Evolutionary conservation across 225 moss, liverwort and hornwort genomes (phyloP), one percentile per base, ranked within the genome.

Genomic region (Sphagnum contortum): DNA sequence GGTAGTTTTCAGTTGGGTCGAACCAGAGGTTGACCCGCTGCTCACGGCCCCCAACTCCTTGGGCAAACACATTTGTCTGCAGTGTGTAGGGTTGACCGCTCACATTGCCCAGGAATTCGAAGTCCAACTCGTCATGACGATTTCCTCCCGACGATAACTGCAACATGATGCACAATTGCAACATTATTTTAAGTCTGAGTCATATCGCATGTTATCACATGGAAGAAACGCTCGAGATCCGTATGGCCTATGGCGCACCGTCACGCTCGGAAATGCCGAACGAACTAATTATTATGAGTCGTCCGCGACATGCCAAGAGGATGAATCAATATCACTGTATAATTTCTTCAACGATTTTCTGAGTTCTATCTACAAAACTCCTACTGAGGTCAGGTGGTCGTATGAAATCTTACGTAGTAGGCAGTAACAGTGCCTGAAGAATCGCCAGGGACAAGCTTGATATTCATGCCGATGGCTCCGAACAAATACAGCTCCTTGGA

Each of bases 341-440:
- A 29, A 29, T 29, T 29, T 29, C 29, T 29, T 29, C 29, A 29
- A 29, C 29, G 29, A 29, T 29, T 29, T 29, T 29, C 29, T 29
- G 29, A 29, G 29, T 29, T 29, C 29, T 29, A 29, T 29, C 29
- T 29, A 1, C 29, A 29, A 29, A 29, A 29, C 29, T 29, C 29
- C 0, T 29, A 29, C 29, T 29, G 29, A 29, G 29, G 1, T 29
- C 29, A 29, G 29, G 29, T 29, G 29, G 29, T 29, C 29, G 29
- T 29, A 29, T 29, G 65, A 59, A 59, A 50, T 57, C 79, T 79
- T 76, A 83, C 83, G 44, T 83, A 83, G 69, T 79, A 83, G 52
- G 83, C 83, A 60, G 83, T 83, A 47, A 83, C 83, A 45, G 83
- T 83, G 71, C 83, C 83, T 48, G 83, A 79, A 57, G 83, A 83